phyloP scores from a whole-genome alignment of 1,284 basidiomycete genomes.

The Lignosus rhinocerotis region DNA sequence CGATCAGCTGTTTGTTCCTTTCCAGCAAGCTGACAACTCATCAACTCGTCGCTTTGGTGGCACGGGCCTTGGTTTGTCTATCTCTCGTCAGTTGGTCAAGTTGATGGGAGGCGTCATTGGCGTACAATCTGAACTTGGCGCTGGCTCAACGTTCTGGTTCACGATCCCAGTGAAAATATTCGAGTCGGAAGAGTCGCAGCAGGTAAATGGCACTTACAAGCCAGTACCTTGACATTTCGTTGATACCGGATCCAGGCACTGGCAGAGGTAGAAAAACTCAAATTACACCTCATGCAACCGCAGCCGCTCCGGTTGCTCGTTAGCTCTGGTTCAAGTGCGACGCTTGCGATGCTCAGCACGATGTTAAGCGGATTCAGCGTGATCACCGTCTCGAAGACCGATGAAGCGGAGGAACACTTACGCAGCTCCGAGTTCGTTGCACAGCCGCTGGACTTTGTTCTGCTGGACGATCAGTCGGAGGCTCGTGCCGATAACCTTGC shows the following conservation, averaged over 20 bases:
- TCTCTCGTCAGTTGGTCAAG: constrained; percentile 69
- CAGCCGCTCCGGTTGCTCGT: constrained; percentile 52
- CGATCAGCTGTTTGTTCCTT: constrained; percentile 66
- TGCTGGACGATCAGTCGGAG: constrained; percentile 67
- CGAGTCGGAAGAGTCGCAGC: constrained; percentile 52
- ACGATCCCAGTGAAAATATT: constrained; percentile 63
- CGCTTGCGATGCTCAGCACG: constrained; percentile 52
- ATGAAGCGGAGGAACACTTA: constrained; percentile 47
- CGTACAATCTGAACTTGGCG: constrained; percentile 60
- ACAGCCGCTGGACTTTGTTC: constrained; percentile 56
- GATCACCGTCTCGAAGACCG: constrained; percentile 41
- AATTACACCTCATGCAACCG: constrained; percentile 44
- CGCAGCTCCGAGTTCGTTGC: constrained; percentile 35
- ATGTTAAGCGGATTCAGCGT: constrained; percentile 60
- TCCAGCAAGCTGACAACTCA: constrained; percentile 75
- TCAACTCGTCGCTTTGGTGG: constrained; percentile 72
- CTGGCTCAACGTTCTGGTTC: constrained; percentile 71
- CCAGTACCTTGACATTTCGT: not conserved
- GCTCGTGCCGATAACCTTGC: constrained; percentile 53
- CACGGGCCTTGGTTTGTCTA: constrained; percentile 70
- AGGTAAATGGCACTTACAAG: constrained; percentile 34
- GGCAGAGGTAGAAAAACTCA: constrained; percentile 47
- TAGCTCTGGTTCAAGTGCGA: constrained; percentile 58
- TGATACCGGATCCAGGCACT: constrained; percentile 33
- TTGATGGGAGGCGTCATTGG: constrained; percentile 74